Conservation (phyloP, 768 basidiomycete genomes). For the Paxillus ammoniavirescens region DNA sequence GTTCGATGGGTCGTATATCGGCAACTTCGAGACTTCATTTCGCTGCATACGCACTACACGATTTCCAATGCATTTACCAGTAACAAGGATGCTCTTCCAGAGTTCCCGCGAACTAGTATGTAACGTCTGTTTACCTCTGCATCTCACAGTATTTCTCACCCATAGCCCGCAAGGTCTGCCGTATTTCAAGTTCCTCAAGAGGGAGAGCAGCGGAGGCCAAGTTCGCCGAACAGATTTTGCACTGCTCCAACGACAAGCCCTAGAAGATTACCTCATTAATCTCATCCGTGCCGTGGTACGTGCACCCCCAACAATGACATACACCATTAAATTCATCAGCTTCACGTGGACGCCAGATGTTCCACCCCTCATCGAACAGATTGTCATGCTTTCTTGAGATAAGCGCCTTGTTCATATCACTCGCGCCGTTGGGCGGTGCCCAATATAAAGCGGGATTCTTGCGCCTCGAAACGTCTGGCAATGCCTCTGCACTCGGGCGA, state of each 20-base stretch:
- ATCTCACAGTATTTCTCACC: not conserved
- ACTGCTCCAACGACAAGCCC: constrained; percentile 70
- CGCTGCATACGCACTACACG: constrained; percentile 85
- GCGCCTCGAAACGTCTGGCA: constrained; percentile 51
- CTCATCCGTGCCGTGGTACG: constrained; percentile 88
- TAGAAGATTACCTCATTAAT: constrained; percentile 87
- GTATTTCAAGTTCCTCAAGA: constrained; percentile 83
- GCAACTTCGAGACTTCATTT: constrained; percentile 87
- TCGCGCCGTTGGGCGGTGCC: constrained; percentile 77
- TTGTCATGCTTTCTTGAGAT: constrained; percentile 90
- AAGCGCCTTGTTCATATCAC: constrained; percentile 78
- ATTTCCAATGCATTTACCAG: constrained; percentile 79
- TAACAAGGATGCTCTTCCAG: constrained; percentile 76
- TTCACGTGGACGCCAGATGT: constrained; percentile 64
- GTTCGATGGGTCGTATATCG: constrained; percentile 95
- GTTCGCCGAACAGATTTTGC: constrained; percentile 75
- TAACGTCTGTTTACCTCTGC: constrained; percentile 11
- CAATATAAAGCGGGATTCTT: constrained; percentile 93
- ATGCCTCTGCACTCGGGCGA: constrained; percentile 58
- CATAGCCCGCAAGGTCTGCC: constrained; percentile 59
- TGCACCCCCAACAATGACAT: not conserved
- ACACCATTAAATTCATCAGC: constrained; percentile 5
- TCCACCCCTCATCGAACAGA: constrained; percentile 89
- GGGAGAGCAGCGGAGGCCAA: constrained; percentile 51
- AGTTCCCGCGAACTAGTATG: constrained; percentile 83